Evolutionary conservation across 2,329 filamentous ascomycete genomes (phyloP).

Genomic region (Cercospora canescens): DNA sequence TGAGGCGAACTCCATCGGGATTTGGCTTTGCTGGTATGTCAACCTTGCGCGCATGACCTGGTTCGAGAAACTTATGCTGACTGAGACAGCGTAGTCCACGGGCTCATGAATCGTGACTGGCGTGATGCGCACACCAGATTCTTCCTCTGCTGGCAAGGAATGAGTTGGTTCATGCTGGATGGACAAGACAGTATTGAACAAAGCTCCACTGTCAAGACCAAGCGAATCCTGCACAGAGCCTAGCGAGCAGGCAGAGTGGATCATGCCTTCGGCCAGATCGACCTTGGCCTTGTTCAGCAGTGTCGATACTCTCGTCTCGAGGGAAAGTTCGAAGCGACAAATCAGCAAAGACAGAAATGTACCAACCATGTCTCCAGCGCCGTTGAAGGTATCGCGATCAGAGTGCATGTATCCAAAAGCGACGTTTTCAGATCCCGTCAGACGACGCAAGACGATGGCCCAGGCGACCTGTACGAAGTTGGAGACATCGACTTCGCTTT

Average conservation of each 20-base stretch:
- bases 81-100: neutral
- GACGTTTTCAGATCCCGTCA: neutral
- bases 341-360: neutral
- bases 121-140: neutral
- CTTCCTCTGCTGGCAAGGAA: neutral
- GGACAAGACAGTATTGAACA: neutral
- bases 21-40: neutral
- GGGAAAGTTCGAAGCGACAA: neutral
- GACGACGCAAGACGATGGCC: neutral
- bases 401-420: neutral
- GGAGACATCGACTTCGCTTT: neutral
- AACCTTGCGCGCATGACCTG: neutral
- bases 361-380: neutral
- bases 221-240: neutral
- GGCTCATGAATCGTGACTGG: neutral
- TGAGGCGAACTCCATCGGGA: neutral
- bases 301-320: neutral
- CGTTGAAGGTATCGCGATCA: neutral
- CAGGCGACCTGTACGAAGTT: neutral
- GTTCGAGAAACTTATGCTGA: neutral
- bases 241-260: neutral
- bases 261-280: neutral
- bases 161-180: neutral
- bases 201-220: neutral
- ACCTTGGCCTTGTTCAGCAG: neutral